Percentiles rank a stretch among this genome's conserved stretches.
phyloP scores from a whole-genome alignment of 768 basidiomycete genomes.

The Asterophora parasitica region DNA sequence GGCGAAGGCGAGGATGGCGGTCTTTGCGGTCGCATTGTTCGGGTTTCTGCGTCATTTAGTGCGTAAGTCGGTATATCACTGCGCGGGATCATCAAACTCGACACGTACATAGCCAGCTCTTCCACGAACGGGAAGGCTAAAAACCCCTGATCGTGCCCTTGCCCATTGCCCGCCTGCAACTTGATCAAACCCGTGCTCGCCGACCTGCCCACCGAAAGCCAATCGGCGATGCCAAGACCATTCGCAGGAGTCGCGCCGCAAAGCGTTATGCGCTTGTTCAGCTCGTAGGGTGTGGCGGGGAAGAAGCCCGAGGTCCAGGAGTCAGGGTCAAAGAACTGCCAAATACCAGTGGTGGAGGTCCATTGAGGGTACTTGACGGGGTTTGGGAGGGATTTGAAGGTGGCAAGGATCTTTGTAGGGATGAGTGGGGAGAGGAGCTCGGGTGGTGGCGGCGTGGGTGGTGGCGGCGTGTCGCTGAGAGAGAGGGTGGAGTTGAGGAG shows the following conservation, averaged over 20 bases:
- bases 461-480: constrained; percentile 22
- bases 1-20: constrained; percentile 55
- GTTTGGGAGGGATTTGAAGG: constrained; percentile 39
- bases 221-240: constrained; percentile 41
- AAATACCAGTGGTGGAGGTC: constrained; percentile 43
- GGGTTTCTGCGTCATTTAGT: constrained; percentile 39
- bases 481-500: constrained; percentile 14
- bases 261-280: constrained; percentile 47
- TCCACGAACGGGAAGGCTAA: constrained; percentile 64
- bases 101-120: constrained; percentile 53
- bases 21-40: constrained; percentile 48
- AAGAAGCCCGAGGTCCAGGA: constrained; percentile 72
- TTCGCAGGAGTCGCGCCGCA: constrained; percentile 38
- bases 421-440: constrained; percentile 59
- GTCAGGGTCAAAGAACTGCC: constrained; percentile 50
- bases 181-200: constrained; percentile 50
- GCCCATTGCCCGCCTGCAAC: constrained; percentile 39
- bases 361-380: constrained; percentile 41
- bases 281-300: constrained; percentile 53
- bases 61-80: neutral
- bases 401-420: constrained; percentile 54
- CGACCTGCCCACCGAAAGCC: constrained; percentile 48
- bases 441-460: constrained; percentile 30
- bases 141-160: constrained; percentile 71
- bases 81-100: neutral